Conservation (phyloP, 2,329 filamentous ascomycete genomes). For the Talaromyces sp. region DNA sequence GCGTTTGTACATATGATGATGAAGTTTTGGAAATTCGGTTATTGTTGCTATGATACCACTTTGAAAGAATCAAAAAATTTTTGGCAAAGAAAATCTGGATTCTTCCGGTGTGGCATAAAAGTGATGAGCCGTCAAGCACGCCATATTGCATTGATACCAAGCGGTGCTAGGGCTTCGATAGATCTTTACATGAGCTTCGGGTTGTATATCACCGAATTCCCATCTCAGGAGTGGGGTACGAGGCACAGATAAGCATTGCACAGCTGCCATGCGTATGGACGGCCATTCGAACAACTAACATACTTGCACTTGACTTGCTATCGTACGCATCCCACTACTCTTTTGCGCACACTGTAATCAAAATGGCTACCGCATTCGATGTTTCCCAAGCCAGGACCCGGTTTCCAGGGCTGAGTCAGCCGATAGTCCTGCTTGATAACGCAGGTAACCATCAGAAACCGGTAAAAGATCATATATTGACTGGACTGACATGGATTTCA, state of each 20-base stretch:
- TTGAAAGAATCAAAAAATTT: neutral
- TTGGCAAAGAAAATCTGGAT: neutral
- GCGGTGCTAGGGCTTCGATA: neutral
- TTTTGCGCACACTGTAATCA: neutral
- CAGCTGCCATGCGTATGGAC: neutral
- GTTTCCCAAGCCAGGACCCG: neutral
- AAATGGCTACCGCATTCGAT: neutral
- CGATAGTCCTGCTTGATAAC: neutral
- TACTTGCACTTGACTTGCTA: neutral
- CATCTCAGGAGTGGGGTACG: neutral
- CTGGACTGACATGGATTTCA: neutral
- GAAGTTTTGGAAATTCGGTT: neutral
- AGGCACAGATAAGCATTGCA: neutral
- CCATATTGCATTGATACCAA: neutral
- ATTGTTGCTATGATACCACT: conserved; percentile 13
- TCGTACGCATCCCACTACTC: neutral
- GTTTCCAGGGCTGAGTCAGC: neutral
- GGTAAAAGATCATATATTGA: neutral
- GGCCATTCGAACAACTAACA: neutral
- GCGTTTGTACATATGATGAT: conserved; percentile 8
- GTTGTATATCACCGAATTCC: neutral
- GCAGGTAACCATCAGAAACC: neutral
- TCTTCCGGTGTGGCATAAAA: neutral
- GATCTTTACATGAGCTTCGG: neutral
- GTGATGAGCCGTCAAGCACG: neutral